Base-by-base conservation (phyloP, 176 grass and related monocot species). In the Cenchrus purpureus region DNA sequence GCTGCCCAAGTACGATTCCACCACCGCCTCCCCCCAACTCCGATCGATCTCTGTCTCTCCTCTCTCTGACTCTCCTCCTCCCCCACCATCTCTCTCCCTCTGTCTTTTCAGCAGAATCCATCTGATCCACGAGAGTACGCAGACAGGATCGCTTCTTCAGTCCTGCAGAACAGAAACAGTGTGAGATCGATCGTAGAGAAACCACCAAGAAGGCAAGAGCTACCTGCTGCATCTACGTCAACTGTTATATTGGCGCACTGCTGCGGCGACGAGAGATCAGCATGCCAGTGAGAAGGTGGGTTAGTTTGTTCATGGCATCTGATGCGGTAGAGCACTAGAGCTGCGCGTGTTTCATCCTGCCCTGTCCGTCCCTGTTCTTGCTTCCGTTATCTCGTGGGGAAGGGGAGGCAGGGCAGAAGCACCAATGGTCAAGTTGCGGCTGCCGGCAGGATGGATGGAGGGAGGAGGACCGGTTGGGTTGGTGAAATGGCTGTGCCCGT, bases 1-100 rank as follows among this genome's bases (percentile, higher is more conserved):
- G 37, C 48, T 46, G 46, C 46, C 53, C 65, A 78, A 78, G 57
- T 82, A 90, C 73, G 79, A 73, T 78, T 82, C 77, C 61, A 20
- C 71, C 87, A 32, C 76, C 86, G 0, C 54, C 53, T 55, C 48
- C 54, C 53, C 16, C 48, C 43, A 32, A 32, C 52, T 16, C 52
- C 7, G 55, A 20, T 15, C n/a, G n/a, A n/a, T n/a, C n/a, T n/a
- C n/a, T n/a, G n/a, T n/a, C 55, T 57, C 55, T 7, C 17, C 55
- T 20, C 77, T 0, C 34, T 34, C 34, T 34, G 34, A 25, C 62
- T 13, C 46, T 60, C n/a, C 12, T 43, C 9, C 11, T 12, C 64
- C 15, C 19, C 37, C 2, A 4, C 10, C 19, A 10, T 55, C 56
- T 70, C 9, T 22, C 20, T 50, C 12, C 10, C 19, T 5, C 54